Percentiles rank a stretch among this genome's conserved stretches.
Evolutionary conservation across 2,329 filamentous ascomycete species (phyloP).

Genomic region (Parafenestella ontariensis): DNA sequence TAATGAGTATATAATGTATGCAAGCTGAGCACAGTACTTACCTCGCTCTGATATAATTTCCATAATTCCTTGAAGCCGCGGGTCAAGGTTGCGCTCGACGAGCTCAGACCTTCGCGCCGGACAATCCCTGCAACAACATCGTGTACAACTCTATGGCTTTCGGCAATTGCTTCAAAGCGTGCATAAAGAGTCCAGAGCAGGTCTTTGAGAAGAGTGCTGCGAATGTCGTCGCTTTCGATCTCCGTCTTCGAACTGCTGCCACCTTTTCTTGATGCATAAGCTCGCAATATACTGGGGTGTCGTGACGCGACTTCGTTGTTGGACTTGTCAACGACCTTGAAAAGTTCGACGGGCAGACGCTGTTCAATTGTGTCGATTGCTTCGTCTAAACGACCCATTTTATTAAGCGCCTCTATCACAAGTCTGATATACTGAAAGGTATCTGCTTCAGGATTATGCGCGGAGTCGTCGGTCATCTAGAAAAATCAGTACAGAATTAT

Average conservation of each 20-base stretch:
- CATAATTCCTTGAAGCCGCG: slow-evolving; percentile 95
- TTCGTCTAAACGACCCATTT: slow-evolving; percentile 82
- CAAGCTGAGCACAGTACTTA: slow-evolving; percentile 9
- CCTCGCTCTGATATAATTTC: slow-evolving; percentile 96
- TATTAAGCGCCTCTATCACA: slow-evolving; percentile 87
- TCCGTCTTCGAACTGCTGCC: slow-evolving; percentile 66
- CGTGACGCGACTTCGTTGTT: slow-evolving; percentile 92
- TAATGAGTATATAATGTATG: slow-evolving; percentile 3
- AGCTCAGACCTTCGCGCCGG: slow-evolving; percentile 72
- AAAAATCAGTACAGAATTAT: slow-evolving; percentile 26
- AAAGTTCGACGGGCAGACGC: slow-evolving; percentile 89
- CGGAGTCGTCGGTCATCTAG: slow-evolving; percentile 80
- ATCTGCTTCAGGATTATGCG: slow-evolving; percentile 92
- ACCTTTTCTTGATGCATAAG: slow-evolving; percentile 60
- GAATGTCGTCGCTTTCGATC: slow-evolving; percentile 73
- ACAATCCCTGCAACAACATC: slow-evolving; percentile 89
- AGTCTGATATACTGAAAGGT: slow-evolving; percentile 93
- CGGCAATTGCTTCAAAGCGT: slow-evolving; percentile 96
- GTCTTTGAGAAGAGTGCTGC: slow-evolving; percentile 87
- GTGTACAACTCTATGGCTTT: slow-evolving; percentile 91
- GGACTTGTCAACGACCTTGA: slow-evolving; percentile 91
- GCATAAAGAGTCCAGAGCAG: slow-evolving; percentile 91
- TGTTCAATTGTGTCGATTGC: slow-evolving; percentile 93
- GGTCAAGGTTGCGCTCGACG: slow-evolving; percentile 69
- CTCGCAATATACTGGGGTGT: slow-evolving; percentile 79